Conservation (phyloP, 2,329 filamentous ascomycete genomes). For the Fonsecaea monophora region DNA sequence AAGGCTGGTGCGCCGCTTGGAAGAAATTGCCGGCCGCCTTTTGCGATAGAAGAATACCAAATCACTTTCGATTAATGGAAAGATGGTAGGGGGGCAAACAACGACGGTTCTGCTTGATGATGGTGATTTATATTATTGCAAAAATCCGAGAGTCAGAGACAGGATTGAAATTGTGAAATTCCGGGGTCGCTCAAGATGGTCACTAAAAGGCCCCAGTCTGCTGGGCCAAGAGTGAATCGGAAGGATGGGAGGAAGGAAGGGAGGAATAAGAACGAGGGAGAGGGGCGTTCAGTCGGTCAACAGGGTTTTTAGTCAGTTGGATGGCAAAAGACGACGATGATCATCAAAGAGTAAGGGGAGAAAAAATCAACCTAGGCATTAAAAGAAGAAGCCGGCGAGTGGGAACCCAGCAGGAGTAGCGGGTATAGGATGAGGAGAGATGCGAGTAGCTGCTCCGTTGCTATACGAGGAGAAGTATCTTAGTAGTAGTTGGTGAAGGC, state of each 20-base stretch:
- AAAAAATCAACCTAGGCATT: slow-evolving; percentile 2
- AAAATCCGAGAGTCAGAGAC: not conserved
- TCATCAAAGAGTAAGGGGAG: not conserved
- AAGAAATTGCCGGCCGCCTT: not conserved
- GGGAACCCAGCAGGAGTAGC: not conserved
- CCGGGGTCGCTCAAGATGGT: not conserved
- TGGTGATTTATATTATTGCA: not conserved
- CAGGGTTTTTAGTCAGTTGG: not conserved
- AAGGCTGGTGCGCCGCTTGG: not conserved
- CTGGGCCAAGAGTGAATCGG: slow-evolving; percentile 5
- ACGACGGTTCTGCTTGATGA: not conserved
- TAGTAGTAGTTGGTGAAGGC: not conserved
- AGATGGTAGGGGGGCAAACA: not conserved
- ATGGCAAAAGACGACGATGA: slow-evolving; percentile 2
- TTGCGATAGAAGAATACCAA: not conserved
- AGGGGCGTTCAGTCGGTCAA: not conserved
- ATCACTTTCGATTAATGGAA: not conserved
- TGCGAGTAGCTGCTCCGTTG: not conserved
- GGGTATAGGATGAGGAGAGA: not conserved
- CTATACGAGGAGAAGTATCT: not conserved
- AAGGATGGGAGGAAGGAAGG: not conserved
- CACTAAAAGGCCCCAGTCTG: not conserved
- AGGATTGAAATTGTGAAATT: not conserved
- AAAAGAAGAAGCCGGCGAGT: slow-evolving; percentile 1
- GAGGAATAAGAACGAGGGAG: not conserved